Evolutionary conservation across 306 rosid species (phyloP), one percentile per base, ranked within the genome.

Genomic region (Acacia acuminata): DNA sequence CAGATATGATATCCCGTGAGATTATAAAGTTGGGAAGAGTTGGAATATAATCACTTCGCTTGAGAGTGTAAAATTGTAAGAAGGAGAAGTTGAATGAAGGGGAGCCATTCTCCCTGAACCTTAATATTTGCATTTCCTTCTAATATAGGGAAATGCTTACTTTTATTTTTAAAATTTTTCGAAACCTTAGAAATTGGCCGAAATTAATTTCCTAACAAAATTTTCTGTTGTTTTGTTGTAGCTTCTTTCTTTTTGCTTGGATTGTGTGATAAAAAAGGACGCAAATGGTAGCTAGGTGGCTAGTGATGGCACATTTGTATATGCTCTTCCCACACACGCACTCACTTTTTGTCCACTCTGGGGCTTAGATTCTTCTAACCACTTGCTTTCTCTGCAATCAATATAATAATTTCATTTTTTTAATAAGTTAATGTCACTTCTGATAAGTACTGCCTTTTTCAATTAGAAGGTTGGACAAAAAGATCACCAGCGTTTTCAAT

Each of bases 401-500:
- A 10, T 48, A 75, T 79, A 65, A 75, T 79, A 65, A 63, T 61
- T 77, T 75, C 53, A 24, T 69, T 61, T 4, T 47, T 71, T 20
- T 20, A 4, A 55, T 60, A 43, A 34, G 34, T 10, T 60, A 32
- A 22, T 22, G 66, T 63, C 69, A 30, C 69, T 63, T 27, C 40
- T 63, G 9, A 27, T 27, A 27, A 63, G 69, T 34, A 47, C 22
- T 32, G 77, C 77, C 44, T 82, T 82, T 83, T 80, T 61, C 42
- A 44, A 78, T 89, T 79, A 68, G 77, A 75, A 96, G 99, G 99
- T 96, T 86, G 98, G 99, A 40, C 89, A 86, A 11, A 96, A 92
- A 93, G 99, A 96, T 84, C 98, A 96, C 84, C 92, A 81, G 87
- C 98, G 94, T 74, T 96, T 96, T 85, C 99, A 96, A 89, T 94